Base-by-base conservation (phyloP, 2,329 filamentous ascomycete genomes). In the Exophiala dermatitidis region DNA sequence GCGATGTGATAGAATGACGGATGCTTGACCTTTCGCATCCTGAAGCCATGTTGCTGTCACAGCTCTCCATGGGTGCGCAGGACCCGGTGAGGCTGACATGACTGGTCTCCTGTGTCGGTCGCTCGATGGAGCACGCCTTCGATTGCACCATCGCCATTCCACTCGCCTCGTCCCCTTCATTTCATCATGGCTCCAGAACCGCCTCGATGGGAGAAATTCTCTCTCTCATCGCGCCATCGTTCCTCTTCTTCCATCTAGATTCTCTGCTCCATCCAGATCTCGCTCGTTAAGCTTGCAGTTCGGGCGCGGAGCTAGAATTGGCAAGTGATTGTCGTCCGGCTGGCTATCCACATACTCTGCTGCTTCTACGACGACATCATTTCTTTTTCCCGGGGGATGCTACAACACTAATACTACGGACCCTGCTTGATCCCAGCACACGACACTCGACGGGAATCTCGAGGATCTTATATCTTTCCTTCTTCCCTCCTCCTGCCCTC, bases 141-240 rank as follows among this genome's bases (percentile, higher is more conserved):
- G 55, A 66, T 66, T 62, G 65, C 65, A 64, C 65, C 65, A 66
- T 66, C 63, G 62, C 46, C 41, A 57, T 60, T 28, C n/a, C 42
- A 34, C 28, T 46, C 48, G 37, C 45, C 49, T 44, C 45, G 49
- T n/a, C 52, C 32, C 29, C 44, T 28, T 40, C 50, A n/a, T 49
- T 36, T 37, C 48, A 52, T 45, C 48, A 48, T 44, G 34, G 47
- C 30, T 38, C 42, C 52, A 46, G n/a, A 7, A 29, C 4, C 28
- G 4, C n/a, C 30, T 19, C 37, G 30, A 29, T 12, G 26, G 32
- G 12, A 36, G 46, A 49, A 46, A 9, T 31, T 47, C 42, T 34
- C 33, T 47, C 26, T 43, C 42, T 33, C 34, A 32, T 31, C 33
- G 9, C 26, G 7, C 42, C 52, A 32, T 41, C 28, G 8, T 29